phyloP scores from a whole-genome alignment of 1,284 basidiomycete genomes.

The Meripilus lineatus region DNA sequence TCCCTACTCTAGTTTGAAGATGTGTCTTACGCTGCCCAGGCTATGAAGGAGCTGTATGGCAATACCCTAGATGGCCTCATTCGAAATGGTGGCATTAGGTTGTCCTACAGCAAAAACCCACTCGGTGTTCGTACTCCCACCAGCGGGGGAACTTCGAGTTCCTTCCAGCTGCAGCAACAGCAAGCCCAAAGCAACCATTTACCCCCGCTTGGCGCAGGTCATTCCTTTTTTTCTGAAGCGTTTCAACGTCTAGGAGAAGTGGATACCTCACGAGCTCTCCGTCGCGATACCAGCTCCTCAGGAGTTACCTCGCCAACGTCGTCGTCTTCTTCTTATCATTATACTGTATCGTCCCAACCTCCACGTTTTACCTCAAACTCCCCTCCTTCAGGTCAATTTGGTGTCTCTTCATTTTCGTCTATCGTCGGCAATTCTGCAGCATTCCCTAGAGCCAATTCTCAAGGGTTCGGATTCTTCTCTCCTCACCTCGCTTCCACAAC shows the following conservation, averaged over 20 bases:
- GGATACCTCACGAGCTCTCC: slow-evolving; percentile 26
- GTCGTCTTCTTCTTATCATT: slow-evolving; percentile 31
- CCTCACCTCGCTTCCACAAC: slow-evolving; percentile 18
- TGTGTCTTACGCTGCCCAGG: slow-evolving; percentile 78
- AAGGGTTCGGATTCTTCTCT: slow-evolving; percentile 31
- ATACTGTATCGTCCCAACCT: slow-evolving; percentile 56
- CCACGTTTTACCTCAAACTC: slow-evolving; percentile 29
- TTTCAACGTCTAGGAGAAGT: slow-evolving; percentile 34
- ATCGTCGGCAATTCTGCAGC: slow-evolving; percentile 28
- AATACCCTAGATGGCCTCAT: slow-evolving; percentile 86
- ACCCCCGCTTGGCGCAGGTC: slow-evolving; percentile 21
- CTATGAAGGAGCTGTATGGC: slow-evolving; percentile 89
- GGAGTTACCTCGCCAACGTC: slow-evolving; percentile 40
- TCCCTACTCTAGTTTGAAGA: slow-evolving; percentile 81
- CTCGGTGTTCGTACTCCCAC: slow-evolving; percentile 80
- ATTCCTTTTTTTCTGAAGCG: slow-evolving; percentile 31
- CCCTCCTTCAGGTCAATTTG: no score
- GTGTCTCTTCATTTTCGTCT: slow-evolving; percentile 30
- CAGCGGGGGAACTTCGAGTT: slow-evolving; percentile 44
- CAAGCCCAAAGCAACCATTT: slow-evolving; percentile 21
- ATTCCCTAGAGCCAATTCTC: slow-evolving; percentile 29
- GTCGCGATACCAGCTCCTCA: slow-evolving; percentile 32
- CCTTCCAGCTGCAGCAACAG: slow-evolving; percentile 50
- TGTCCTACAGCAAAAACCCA: slow-evolving; percentile 96
- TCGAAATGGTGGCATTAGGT: slow-evolving; percentile 90